Percentiles rank a stretch among this genome's conserved stretches.
Evolutionary conservation across 805 yeast genomes (phyloP).

Genomic region (Teunomyces funiuensis): DNA sequence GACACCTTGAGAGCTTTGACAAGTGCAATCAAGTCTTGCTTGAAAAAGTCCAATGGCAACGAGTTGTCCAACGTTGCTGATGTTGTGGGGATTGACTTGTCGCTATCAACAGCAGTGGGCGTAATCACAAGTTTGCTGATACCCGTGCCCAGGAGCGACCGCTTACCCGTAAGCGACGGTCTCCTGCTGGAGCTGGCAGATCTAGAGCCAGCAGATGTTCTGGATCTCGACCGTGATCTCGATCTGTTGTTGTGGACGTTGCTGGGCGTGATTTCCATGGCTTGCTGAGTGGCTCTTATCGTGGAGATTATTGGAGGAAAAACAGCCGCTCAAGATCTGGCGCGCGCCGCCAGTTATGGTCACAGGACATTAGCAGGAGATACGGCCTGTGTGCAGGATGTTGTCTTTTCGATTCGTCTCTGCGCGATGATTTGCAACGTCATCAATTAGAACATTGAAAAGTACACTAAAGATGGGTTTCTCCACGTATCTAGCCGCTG

Average conservation of each 20-base stretch:
- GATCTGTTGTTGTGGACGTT: constrained; percentile 21
- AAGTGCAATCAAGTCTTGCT: constrained; percentile 71
- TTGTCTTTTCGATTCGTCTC: not conserved
- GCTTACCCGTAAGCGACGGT: constrained; percentile 30
- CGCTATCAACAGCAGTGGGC: constrained; percentile 27
- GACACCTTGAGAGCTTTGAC: constrained; percentile 64
- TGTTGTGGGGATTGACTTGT: constrained; percentile 47
- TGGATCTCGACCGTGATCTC: constrained; percentile 39
- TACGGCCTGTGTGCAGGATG: too few species aligned
- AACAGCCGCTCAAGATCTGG: too few species aligned
- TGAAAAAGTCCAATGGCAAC: constrained; percentile 80
- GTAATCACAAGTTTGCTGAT: constrained; percentile 27
- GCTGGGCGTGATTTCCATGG: constrained; percentile 15
- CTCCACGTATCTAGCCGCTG: constrained; percentile 17
- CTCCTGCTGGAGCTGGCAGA: constrained; percentile 34
- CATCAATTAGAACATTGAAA: not conserved
- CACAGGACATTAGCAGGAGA: too few species aligned
- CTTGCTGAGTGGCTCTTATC: not conserved
- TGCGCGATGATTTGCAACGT: not conserved
- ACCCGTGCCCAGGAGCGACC: constrained; percentile 38
- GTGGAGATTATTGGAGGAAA: too few species aligned
- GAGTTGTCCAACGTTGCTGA: constrained; percentile 68
- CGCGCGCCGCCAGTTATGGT: too few species aligned
- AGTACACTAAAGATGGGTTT: constrained; percentile 11
- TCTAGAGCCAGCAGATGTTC: constrained; percentile 34